Evolutionary conservation across 2,329 filamentous ascomycete genomes (phyloP).

Genomic region (Pestalotiopsis sp.): DNA sequence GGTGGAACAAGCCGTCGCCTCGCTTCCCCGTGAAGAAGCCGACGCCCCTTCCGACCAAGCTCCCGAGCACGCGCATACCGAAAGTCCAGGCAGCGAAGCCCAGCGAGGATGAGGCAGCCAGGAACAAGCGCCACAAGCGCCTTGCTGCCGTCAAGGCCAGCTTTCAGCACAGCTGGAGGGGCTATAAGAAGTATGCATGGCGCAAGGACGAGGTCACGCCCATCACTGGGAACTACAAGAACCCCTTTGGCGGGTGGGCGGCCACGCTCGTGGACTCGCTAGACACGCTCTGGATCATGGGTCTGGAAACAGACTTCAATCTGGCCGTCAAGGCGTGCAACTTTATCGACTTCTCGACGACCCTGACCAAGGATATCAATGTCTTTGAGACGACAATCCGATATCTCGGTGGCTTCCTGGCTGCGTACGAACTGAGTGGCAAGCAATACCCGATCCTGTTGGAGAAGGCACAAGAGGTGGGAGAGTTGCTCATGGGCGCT

Average conservation of each 20-base stretch:
- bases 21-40: slow-evolving; percentile 35
- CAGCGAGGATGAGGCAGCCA: slow-evolving; percentile 40
- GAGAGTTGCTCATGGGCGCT: slow-evolving; percentile 64
- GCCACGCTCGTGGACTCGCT: slow-evolving; percentile 69
- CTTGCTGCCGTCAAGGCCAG: slow-evolving; percentile 49
- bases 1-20: slow-evolving; percentile 37
- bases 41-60: slow-evolving; percentile 37
- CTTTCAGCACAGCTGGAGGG: slow-evolving; percentile 59
- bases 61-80: slow-evolving; percentile 54
- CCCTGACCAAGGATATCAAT: slow-evolving; percentile 55
- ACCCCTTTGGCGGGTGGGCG: slow-evolving; percentile 35
- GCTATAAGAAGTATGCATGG: slow-evolving; percentile 67
- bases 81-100: slow-evolving; percentile 59
- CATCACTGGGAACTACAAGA: slow-evolving; percentile 28
- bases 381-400: slow-evolving; percentile 74
- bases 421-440: slow-evolving; percentile 69
- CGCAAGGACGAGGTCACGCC: slow-evolving; percentile 53
- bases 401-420: slow-evolving; percentile 69
- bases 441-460: slow-evolving; percentile 56
- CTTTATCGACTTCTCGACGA: slow-evolving; percentile 62
- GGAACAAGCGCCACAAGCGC: slow-evolving; percentile 39
- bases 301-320: slow-evolving; percentile 65
- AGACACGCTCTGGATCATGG: slow-evolving; percentile 77
- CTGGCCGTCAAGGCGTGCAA: slow-evolving; percentile 61
- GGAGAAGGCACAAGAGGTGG: slow-evolving; percentile 64